Evolutionary conservation across 139 green algal species (phyloP), one percentile per base, ranked within the genome.

Genomic region (Dunaliella primolecta): DNA sequence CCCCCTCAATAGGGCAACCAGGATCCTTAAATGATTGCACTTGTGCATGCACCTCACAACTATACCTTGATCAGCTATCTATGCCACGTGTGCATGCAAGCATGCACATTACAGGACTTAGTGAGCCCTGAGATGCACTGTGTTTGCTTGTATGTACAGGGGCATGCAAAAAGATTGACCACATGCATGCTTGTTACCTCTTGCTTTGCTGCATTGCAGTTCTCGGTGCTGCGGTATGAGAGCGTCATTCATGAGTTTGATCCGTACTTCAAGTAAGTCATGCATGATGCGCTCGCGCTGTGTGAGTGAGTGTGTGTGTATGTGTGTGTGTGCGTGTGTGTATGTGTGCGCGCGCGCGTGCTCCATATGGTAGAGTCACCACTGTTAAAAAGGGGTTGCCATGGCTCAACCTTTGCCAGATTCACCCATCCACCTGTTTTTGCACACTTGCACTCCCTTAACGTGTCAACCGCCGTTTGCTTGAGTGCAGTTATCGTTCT

Each of bases 221-320:
- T 93, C 85, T 88, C 84, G 0, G 90, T 94, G 36, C 83, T 93
- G 36, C 86, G 90, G 1, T 94, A 93, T 57, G 92, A 93, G 83
- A 90, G 79, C 46, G 88, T 96, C 30, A 96, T 96, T 78, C 93
- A 96, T 86, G 93, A 96, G 86, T 96, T 96, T 81, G 93, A 96
- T 70, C 93, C 93, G 3, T 96, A 93, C 3, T 77, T 31, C 25
- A 32, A 31, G 71, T 35, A n/a, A 77, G 71, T 31, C 46, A 64
- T 64, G 46, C 46, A 15, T 64, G 46, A 15, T 64, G 46, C 46
- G 46, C 46, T 7, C 46, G 46, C 15, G 46, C 46, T 64, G 46
- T 64, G 46, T 64, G 46, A 25, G 46, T 64, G 46, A 25, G 46
- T 64, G 46, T 64, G 46, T 64, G 46, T 64, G 46, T 64, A 15